A percentile compares a stretch with the other conserved stretches of the same genome.
These are phyloP conservation scores for Mangifera indica DNA, from an alignment of 345 rosid species.

Conservation along the genomic window DNA sequence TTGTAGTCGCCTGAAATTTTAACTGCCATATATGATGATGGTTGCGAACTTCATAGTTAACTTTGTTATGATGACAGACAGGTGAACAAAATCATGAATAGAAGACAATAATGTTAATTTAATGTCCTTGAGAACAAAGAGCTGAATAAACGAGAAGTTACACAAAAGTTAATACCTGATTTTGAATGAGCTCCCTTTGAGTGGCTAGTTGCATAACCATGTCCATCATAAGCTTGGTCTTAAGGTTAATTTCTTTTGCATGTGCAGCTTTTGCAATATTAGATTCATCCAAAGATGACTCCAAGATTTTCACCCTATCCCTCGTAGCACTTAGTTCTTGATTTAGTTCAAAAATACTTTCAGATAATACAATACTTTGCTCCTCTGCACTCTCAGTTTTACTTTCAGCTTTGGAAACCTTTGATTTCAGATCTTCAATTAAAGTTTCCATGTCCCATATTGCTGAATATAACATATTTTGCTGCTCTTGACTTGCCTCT, in stretches of 20 bases:
- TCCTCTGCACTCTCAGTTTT: slow-evolving; percentile 70
- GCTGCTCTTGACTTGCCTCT: slow-evolving; percentile 92
- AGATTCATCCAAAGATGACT: slow-evolving; percentile 54
- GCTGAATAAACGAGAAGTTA: too few species aligned
- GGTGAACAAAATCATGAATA: neutral
- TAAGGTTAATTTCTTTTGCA: slow-evolving; percentile 59
- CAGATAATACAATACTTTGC: slow-evolving; percentile 63
- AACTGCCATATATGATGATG: neutral
- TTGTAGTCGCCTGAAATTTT: neutral
- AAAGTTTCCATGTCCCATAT: slow-evolving; percentile 99
- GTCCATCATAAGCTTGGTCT: slow-evolving; percentile 67
- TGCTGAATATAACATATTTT: slow-evolving; percentile 87
- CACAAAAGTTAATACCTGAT: slow-evolving; percentile 51
- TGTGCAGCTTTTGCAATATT: slow-evolving; percentile 46
- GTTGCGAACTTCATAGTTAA: neutral
- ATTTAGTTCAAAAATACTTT: slow-evolving; percentile 57
- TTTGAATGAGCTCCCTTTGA: slow-evolving; percentile 78
- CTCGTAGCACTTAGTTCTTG: slow-evolving; percentile 53
- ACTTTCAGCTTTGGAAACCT: slow-evolving; percentile 86
- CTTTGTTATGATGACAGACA: neutral
- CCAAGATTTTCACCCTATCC: slow-evolving; percentile 50
- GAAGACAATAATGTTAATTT: neutral
- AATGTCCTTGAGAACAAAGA: neutral
- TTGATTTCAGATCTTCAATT: slow-evolving; percentile 87
- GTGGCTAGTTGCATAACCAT: slow-evolving; percentile 60